Base-by-base conservation (phyloP, 2,329 filamentous ascomycete genomes). In the Aspergillus ochraceoroseus region DNA sequence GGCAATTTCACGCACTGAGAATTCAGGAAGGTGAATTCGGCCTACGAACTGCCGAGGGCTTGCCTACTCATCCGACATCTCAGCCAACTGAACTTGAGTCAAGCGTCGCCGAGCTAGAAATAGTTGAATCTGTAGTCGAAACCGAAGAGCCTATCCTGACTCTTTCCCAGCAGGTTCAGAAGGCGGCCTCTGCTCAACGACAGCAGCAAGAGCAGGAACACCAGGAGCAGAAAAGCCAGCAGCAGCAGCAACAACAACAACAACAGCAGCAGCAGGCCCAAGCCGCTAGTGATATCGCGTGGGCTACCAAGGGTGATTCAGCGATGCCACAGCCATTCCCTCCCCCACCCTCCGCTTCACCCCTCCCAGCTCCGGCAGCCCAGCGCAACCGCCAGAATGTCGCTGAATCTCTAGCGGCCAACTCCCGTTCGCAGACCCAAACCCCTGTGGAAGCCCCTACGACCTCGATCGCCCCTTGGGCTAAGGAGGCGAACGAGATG, bases 401-500 rank as follows among this genome's bases (percentile, higher is more conserved):
- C 2, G 87, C 89, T 1, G 88, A 95, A 52, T 73, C 78, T 37
- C 66, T 85, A 32, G 74, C 74, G 49, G 73, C 74, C 2, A 79
- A 80, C 51, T 76, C 79, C 12, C 70, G 83, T 45, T 94, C 88
- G 15, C 83, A 82, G 48, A 86, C 83, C 1, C 84, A 85, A 49
- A 94, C 87, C 0, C 89, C 77, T 0, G 68, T 74, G 18, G 80
- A 83, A 37, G 77, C 77, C 1, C 75, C 77, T 5, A 73, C 75
- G n/a, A 74, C 88, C 3, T 87, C 90, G 0, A 70, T 95, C 51
- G 92, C 92, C 0, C 92, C 92, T 0, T 98, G 92, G 92, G 92
- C 92, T 4, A 92, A 92, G 63, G 88, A 96, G 50, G 76, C 77
- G 2, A 68, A 71, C 27, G 83, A 85, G 33, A 68, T 76, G 15